phyloP scores from a whole-genome alignment of 2,329 filamentous ascomycete genomes.

The Orbilia quercus region DNA sequence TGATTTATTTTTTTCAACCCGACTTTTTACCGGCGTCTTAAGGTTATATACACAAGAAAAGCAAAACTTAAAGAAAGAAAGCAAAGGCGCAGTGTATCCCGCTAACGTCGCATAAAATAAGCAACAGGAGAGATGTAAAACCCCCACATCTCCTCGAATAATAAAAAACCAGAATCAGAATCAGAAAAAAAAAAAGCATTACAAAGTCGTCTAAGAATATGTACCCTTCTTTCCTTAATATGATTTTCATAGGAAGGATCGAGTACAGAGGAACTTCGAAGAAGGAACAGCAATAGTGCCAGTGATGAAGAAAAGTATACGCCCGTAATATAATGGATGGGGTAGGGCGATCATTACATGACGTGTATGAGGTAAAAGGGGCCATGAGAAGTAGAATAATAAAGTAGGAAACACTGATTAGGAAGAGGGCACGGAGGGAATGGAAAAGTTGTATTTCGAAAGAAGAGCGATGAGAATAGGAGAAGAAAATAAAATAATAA shows the following conservation, averaged over 20 bases:
- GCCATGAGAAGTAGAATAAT: slow-evolving; percentile 20
- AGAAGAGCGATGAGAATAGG: slow-evolving; percentile 8
- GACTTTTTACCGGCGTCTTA: background rate
- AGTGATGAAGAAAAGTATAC: background rate
- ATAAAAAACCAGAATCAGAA: background rate
- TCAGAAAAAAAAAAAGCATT: slow-evolving; percentile 6
- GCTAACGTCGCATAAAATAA: background rate
- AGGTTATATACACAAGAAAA: slow-evolving; percentile 29
- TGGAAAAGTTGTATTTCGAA: background rate
- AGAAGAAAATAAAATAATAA: too few relatives aligned
- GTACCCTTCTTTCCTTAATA: background rate
- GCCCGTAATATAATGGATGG: background rate
- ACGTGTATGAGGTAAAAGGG: slow-evolving; percentile 2
- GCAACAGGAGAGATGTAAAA: background rate
- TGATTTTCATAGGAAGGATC: background rate
- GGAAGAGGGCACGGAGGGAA: slow-evolving; percentile 17
- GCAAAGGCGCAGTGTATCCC: slow-evolving; percentile 14
- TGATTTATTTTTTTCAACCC: background rate
- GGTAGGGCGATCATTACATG: slow-evolving; percentile 33
- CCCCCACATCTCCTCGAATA: background rate
- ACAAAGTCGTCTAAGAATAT: slow-evolving; percentile 7
- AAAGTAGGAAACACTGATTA: slow-evolving; percentile 13
- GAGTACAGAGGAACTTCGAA: background rate
- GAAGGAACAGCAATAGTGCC: background rate
- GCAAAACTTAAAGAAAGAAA: slow-evolving; percentile 5